Conservation (phyloP, 768 basidiomycete species). For the Porphyrellus cyaneotinctus region DNA sequence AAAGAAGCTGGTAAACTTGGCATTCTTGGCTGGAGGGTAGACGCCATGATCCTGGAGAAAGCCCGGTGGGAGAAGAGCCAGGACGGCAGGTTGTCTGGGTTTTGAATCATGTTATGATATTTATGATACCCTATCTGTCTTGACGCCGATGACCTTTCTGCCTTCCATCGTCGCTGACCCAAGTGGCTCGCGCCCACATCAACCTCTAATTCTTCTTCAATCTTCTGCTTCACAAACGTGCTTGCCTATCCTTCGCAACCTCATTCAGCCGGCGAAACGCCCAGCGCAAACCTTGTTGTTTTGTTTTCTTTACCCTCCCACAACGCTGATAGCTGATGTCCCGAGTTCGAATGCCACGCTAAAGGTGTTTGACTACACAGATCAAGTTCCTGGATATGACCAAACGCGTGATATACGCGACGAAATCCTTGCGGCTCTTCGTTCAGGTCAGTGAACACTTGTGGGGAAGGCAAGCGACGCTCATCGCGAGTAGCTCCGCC, state of each 20-base stretch:
- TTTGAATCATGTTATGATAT: slow-evolving; percentile 6
- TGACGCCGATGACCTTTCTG: slow-evolving; percentile 24
- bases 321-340: slow-evolving; percentile 36
- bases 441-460: slow-evolving; percentile 31
- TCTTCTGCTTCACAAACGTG: slow-evolving; percentile 57
- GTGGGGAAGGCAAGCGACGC: background rate
- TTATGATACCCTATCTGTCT: background rate
- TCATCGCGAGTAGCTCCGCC: slow-evolving; percentile 33
- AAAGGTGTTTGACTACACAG: slow-evolving; percentile 47
- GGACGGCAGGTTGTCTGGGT: slow-evolving; percentile 7
- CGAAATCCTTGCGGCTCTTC: slow-evolving; percentile 40
- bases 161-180: slow-evolving; percentile 27
- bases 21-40: slow-evolving; percentile 53
- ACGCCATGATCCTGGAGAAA: slow-evolving; percentile 41
- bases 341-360: slow-evolving; percentile 26
- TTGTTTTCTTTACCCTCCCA: slow-evolving; percentile 54
- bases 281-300: slow-evolving; percentile 42
- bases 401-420: slow-evolving; percentile 34
- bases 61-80: slow-evolving; percentile 40
- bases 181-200: slow-evolving; percentile 22
- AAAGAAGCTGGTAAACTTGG: slow-evolving; percentile 46
- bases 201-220: slow-evolving; percentile 53
- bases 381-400: slow-evolving; percentile 50
- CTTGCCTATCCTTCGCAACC: slow-evolving; percentile 49
- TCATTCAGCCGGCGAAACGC: slow-evolving; percentile 33